A percentile compares a stretch with the other conserved stretches of the same genome.
Conservation (phyloP, 805 yeast species). For the Saccharomycopsis sp. region DNA sequence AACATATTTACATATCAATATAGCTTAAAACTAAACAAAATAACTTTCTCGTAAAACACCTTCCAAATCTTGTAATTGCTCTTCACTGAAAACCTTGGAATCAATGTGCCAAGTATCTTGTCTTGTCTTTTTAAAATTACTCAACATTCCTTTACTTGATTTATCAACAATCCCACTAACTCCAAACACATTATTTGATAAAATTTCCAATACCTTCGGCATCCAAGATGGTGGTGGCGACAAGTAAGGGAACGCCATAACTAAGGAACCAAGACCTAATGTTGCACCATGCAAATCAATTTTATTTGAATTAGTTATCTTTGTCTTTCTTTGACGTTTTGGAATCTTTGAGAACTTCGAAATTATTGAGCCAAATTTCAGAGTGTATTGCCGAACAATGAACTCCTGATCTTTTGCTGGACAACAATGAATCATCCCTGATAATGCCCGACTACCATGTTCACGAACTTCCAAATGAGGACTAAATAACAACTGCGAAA, state of each 20-base stretch:
- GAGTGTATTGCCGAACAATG: slow-evolving; percentile 35
- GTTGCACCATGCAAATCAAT: slow-evolving; percentile 74
- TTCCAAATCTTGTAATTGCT: slow-evolving; percentile 83
- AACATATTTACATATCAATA: neutral
- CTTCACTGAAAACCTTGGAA: slow-evolving; percentile 60
- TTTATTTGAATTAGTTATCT: slow-evolving; percentile 34
- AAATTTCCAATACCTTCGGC: slow-evolving; percentile 58
- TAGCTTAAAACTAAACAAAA: slow-evolving; percentile 52
- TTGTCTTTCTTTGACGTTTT: slow-evolving; percentile 24
- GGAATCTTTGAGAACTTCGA: slow-evolving; percentile 25
- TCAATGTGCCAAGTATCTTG: slow-evolving; percentile 97
- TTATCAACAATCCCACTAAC: slow-evolving; percentile 75
- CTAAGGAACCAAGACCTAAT: slow-evolving; percentile 79
- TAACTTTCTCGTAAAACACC: slow-evolving; percentile 93
- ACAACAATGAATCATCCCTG: slow-evolving; percentile 67
- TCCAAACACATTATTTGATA: slow-evolving; percentile 67
- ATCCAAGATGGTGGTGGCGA: slow-evolving; percentile 93
- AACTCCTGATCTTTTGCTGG: slow-evolving; percentile 35
- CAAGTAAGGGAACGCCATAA: slow-evolving; percentile 82
- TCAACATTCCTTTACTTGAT: slow-evolving; percentile 72
- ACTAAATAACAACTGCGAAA: slow-evolving; percentile 49
- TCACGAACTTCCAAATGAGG: slow-evolving; percentile 69
- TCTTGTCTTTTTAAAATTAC: slow-evolving; percentile 83
- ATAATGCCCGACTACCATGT: slow-evolving; percentile 62
- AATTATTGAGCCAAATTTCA: slow-evolving; percentile 38